phyloP scores from a whole-genome alignment of 768 basidiomycete genomes.

The Boletus reticuloceps region DNA sequence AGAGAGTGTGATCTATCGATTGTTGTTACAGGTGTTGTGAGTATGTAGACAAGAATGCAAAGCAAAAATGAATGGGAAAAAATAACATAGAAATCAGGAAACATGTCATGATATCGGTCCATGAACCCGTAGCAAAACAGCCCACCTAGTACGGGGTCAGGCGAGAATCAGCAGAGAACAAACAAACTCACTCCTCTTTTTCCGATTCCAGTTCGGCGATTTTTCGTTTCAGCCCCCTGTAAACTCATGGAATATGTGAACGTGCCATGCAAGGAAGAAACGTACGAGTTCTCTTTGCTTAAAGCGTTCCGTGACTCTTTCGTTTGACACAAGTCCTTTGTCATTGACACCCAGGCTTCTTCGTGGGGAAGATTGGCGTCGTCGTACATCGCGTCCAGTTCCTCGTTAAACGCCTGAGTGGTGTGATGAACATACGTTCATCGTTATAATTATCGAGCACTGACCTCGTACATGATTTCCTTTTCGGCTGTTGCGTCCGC shows the following conservation, averaged over 20 bases:
- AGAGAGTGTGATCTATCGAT: conserved; percentile 13
- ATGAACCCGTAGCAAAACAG: conserved; percentile 50
- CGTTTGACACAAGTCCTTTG: conserved; percentile 65
- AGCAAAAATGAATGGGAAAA: conserved; percentile 18
- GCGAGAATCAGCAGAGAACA: neutral
- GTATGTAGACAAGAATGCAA: conserved; percentile 23
- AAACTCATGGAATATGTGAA: conserved; percentile 4
- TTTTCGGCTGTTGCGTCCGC: conserved; percentile 81
- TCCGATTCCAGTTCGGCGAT: conserved; percentile 71
- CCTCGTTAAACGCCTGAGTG: conserved; percentile 86
- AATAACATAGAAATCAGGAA: conserved; percentile 21
- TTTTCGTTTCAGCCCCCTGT: conserved; percentile 66
- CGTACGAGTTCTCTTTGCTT: conserved; percentile 78
- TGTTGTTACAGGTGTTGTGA: conserved; percentile 17
- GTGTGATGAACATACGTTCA: neutral
- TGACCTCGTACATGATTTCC: conserved; percentile 90
- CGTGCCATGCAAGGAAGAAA: conserved; percentile 10
- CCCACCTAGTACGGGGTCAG: conserved; percentile 52
- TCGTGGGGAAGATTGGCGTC: conserved; percentile 78
- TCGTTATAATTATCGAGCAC: conserved; percentile 15
- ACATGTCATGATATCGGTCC: conserved; percentile 40
- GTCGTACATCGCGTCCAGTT: conserved; percentile 87
- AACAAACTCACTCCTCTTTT: conserved; percentile 67
- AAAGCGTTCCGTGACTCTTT: conserved; percentile 77
- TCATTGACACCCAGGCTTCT: conserved; percentile 81